Percentiles rank a stretch among this genome's conserved stretches.
Evolutionary conservation across 2,329 filamentous ascomycete genomes (phyloP).

Genomic region (Ilyonectria robusta): DNA sequence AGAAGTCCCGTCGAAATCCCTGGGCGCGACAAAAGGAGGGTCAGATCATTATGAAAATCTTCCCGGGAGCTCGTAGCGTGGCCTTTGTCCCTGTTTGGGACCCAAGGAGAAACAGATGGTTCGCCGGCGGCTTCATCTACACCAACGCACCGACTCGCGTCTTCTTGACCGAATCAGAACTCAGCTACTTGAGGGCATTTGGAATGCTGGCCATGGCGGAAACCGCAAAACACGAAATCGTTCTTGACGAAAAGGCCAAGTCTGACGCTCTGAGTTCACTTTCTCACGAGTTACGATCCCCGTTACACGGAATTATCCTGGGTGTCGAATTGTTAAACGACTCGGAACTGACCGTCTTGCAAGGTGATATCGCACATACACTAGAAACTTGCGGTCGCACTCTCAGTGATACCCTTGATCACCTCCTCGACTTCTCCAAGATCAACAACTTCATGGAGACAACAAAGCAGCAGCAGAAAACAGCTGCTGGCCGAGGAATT

Average conservation of each 20-base stretch:
- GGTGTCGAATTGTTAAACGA: conserved; percentile 68
- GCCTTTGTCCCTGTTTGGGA: conserved; percentile 66
- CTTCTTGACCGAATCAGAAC: conserved; percentile 62
- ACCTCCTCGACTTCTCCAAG: conserved; percentile 68
- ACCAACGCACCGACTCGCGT: conserved; percentile 59
- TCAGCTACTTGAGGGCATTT: conserved; percentile 67
- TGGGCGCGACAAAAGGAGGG: conserved; percentile 35
- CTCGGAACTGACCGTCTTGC: conserved; percentile 62
- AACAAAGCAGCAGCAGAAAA: conserved; percentile 28
- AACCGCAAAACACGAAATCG: conserved; percentile 46
- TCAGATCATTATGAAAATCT: conserved; percentile 49
- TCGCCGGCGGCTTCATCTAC: conserved; percentile 65
- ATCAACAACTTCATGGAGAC: conserved; percentile 58
- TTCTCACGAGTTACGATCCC: conserved; percentile 73
- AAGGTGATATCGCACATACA: conserved; percentile 63
- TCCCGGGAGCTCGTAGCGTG: conserved; percentile 62
- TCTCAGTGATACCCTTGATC: conserved; percentile 67
- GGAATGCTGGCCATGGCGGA: conserved; percentile 71
- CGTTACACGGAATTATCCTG: conserved; percentile 72
- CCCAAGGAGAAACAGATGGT: conserved; percentile 60
- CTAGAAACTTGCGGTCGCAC: conserved; percentile 67
- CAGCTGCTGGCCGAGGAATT: background rate
- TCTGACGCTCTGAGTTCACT: conserved; percentile 72
- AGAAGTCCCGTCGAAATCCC: conserved; percentile 18
- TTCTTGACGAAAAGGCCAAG: conserved; percentile 62